Conservation (phyloP, 2,329 filamentous ascomycete genomes). For the Exophiala oligosperma region DNA sequence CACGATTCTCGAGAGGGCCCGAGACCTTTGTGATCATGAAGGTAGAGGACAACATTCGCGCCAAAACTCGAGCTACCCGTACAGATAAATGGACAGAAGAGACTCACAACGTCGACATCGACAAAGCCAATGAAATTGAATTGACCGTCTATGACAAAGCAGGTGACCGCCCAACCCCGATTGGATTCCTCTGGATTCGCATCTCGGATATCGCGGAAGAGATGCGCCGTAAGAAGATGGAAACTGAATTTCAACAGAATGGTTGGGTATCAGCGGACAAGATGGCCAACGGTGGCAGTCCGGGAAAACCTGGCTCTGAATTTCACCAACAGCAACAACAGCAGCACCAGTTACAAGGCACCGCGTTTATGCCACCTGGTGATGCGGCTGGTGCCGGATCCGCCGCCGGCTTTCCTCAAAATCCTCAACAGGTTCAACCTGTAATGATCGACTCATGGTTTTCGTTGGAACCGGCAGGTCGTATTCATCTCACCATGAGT, state of each 20-base stretch:
- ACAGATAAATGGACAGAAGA: constrained; percentile 92
- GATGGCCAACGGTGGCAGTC: constrained; percentile 66
- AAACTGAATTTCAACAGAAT: constrained; percentile 89
- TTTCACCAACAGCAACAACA: constrained; percentile 37
- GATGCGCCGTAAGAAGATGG: constrained; percentile 94
- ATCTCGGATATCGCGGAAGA: constrained; percentile 98
- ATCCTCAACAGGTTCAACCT: constrained; percentile 28
- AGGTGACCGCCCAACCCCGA: constrained; percentile 84
- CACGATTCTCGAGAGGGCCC: constrained; percentile 82
- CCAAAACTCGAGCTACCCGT: constrained; percentile 79
- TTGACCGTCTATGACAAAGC: constrained; percentile 97
- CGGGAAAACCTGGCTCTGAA: constrained; percentile 54
- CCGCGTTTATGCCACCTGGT: constrained; percentile 31
- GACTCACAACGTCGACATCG: constrained; percentile 86
- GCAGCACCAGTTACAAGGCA: constrained; percentile 6
- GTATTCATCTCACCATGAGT: constrained; percentile 86
- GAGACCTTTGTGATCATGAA: constrained; percentile 97
- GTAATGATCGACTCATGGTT: constrained; percentile 87
- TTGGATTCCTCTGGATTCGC: constrained; percentile 92
- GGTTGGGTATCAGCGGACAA: constrained; percentile 98
- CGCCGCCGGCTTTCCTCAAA: constrained; percentile 32
- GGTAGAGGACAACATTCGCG: constrained; percentile 90
- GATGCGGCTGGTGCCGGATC: constrained; percentile 41
- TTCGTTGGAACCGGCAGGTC: constrained; percentile 88
- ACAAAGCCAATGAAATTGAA: constrained; percentile 98